A percentile compares a stretch with the other conserved stretches of the same genome.
Conservation (phyloP, 306 rosid genomes). For the Cyamopsis tetragonoloba region DNA sequence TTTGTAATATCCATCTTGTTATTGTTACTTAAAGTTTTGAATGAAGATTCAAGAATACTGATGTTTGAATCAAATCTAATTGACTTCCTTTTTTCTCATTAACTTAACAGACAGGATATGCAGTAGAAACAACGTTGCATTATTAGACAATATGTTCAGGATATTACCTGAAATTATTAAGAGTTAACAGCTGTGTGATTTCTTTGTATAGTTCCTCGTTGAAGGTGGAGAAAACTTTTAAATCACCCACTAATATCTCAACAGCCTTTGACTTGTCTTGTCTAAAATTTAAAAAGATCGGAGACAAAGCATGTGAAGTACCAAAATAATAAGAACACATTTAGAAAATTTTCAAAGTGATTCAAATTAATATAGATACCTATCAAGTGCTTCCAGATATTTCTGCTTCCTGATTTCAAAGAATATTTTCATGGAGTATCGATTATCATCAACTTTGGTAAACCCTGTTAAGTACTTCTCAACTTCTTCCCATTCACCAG, state of each 20-base stretch:
- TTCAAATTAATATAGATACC: conserved; percentile 42
- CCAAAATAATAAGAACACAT: neutral
- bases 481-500: conserved; percentile 92
- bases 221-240: conserved; percentile 73
- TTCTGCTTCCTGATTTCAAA: conserved; percentile 91
- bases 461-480: conserved; percentile 82
- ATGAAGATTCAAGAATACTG: conserved; percentile 18
- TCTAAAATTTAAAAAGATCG: conserved; percentile 40
- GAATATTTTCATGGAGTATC: conserved; percentile 87
- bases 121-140: neutral
- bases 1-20: neutral
- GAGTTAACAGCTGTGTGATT: conserved; percentile 79
- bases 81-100: neutral
- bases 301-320: conserved; percentile 11
- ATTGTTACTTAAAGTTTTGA: neutral
- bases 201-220: conserved; percentile 82
- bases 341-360: conserved; percentile 1
- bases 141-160: neutral
- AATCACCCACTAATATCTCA: conserved; percentile 73
- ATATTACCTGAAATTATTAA: conserved; percentile 74
- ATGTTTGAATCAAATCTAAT: neutral
- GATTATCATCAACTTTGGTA: conserved; percentile 84
- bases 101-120: neutral
- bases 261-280: conserved; percentile 69
- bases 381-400: conserved; percentile 91